Evolutionary conservation across 768 basidiomycete genomes (phyloP).

Genomic region (Podaxis rugospora): DNA sequence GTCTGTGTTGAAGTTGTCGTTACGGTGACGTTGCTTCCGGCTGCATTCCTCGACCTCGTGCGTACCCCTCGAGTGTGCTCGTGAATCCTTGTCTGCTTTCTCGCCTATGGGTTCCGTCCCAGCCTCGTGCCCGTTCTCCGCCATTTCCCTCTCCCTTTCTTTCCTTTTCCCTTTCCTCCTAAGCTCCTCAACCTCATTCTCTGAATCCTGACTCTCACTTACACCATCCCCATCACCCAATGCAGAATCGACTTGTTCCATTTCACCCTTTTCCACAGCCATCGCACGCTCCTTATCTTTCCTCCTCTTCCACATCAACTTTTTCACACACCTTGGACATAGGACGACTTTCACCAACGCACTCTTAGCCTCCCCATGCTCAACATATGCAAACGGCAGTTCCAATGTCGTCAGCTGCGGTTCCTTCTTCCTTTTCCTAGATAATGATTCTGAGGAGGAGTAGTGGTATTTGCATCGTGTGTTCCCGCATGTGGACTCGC

Average conservation of each 20-base stretch:
- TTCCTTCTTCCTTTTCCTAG: conserved; percentile 14
- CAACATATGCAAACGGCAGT: conserved; percentile 85
- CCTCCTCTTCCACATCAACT: conserved; percentile 72
- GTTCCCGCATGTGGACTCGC: conserved; percentile 87
- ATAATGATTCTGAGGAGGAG: conserved; percentile 14
- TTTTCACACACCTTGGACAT: conserved; percentile 73
- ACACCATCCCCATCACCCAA: neutral
- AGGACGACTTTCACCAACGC: conserved; percentile 91
- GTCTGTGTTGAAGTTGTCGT: neutral
- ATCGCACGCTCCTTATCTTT: conserved; percentile 21
- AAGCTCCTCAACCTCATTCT: conserved; percentile 23
- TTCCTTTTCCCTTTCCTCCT: conserved; percentile 26
- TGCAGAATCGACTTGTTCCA: neutral
- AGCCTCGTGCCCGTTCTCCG: neutral
- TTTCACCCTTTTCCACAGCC: neutral
- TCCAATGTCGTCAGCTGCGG: conserved; percentile 69
- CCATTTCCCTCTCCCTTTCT: neutral
- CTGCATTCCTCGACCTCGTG: neutral
- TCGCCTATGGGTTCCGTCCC: neutral
- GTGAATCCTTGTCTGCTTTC: neutral
- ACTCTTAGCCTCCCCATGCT: conserved; percentile 68
- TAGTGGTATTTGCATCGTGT: conserved; percentile 75
- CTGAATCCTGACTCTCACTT: conserved; percentile 12
- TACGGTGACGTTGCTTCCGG: conserved; percentile 5
- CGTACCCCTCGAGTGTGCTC: neutral